Evolutionary conservation across 2,329 filamentous ascomycete genomes (phyloP).

Genomic region (Trichoderma asperellum): DNA sequence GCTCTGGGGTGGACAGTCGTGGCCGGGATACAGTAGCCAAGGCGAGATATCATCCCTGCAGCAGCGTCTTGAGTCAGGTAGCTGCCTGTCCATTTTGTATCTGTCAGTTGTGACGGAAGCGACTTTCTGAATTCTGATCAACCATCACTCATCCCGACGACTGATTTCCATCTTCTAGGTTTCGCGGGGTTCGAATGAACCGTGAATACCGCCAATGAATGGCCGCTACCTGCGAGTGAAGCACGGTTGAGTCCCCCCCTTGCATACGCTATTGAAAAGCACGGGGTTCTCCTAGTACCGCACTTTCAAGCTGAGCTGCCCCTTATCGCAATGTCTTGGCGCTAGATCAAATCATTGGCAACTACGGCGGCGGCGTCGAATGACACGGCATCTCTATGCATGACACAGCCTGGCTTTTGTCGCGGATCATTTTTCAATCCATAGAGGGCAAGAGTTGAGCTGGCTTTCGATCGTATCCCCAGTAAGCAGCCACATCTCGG

Average conservation of each 20-base stretch:
- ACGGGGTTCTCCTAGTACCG: not conserved
- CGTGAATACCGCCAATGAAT: not conserved
- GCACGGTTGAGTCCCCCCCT: conserved; percentile 5
- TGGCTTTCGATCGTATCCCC: not conserved
- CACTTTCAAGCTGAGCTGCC: not conserved
- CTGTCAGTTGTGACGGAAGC: not conserved
- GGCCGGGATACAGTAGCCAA: not conserved
- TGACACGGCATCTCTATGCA: not conserved
- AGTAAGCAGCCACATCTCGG: not conserved
- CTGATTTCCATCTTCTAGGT: not conserved
- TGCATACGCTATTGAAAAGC: conserved; percentile 24
- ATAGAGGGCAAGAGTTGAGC: not conserved
- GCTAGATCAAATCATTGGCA: not conserved
- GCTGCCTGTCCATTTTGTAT: not conserved
- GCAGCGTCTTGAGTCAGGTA: not conserved
- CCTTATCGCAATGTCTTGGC: not conserved
- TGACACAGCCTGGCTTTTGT: not conserved
- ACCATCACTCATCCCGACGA: not conserved
- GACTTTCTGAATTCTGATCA: not conserved
- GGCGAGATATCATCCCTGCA: not conserved
- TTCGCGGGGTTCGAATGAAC: not conserved
- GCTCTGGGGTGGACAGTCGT: no score
- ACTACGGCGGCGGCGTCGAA: not conserved
- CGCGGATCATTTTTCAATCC: not conserved
- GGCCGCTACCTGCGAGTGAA: not conserved